Evolutionary conservation across 352 stramenopile species (phyloP), one percentile per base, ranked within the genome.

Genomic region (Phytopythium cucurbitacearum): DNA sequence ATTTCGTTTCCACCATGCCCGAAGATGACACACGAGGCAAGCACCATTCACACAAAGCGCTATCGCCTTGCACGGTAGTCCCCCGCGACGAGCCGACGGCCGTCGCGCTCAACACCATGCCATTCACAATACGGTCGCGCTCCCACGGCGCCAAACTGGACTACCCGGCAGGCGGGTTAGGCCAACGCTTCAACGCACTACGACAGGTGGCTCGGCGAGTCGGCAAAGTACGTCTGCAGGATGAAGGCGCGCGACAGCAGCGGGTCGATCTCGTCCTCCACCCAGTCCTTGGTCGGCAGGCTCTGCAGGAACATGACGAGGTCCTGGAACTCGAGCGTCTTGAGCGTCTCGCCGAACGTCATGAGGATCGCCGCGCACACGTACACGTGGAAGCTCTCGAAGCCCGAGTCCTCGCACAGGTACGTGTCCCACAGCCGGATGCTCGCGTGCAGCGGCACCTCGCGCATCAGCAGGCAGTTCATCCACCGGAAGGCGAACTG

Each of bases 401-500:
- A 99, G n/a, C 97, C 97, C 10, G 91, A 97, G 55, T 97, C 95
- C 72, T 99, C 97, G 59, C 87, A 96, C 45, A 99, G 74, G 67
- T 99, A 99, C 3, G 97, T 99, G 80, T 99, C 98, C 97, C 97
- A 99, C 34, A 99, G 77, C 36, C 98, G 90, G 37, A 99, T 85
- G 44, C 99, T 97, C 55, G 91, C 93, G 58, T 85, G 60, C 43
- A 99, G 69, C 49, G 87, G 88, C 46, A 99, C 90, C 68, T 99
- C 98, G 37, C 98, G 82, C 71, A 99, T 91, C 39, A 99, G 80
- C 48, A 99, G 71, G 70, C 97, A 99, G 81, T 99, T 99, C 94
- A 99, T 99, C 97, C 97, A 99, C 41, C 98, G 97, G 71, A 99
- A 99, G 15, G 96, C 95, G 73, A 99, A 99, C 79, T 99, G 96